These are phyloP conservation scores for Digitaria exilis DNA, from an alignment of 202 grass and related monocot species.

Conservation along the genomic window DNA sequence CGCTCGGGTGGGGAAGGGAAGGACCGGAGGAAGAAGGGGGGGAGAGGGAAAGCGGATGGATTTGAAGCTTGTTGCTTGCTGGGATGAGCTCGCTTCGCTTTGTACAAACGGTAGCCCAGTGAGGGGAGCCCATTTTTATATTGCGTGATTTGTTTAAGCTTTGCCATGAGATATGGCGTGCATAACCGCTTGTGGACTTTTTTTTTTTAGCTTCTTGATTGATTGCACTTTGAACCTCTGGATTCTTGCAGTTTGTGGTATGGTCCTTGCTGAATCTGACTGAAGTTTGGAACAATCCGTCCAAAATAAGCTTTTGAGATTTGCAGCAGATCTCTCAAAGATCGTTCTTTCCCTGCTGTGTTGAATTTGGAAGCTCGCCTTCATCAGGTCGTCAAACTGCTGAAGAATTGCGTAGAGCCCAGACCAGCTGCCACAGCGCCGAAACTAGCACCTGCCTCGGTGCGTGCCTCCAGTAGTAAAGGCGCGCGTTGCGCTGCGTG, in stretches of 20 bases:
- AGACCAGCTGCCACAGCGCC: too few relatives aligned
- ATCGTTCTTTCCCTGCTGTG: too few relatives aligned
- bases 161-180: constrained; percentile 14
- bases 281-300: too few relatives aligned
- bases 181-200: not conserved
- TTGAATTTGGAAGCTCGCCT: too few relatives aligned
- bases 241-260: not conserved
- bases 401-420: too few relatives aligned
- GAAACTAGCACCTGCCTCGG: too few relatives aligned
- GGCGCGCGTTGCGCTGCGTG: too few relatives aligned
- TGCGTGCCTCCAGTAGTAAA: too few relatives aligned
- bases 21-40: not conserved
- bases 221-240: not conserved
- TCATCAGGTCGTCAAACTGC: too few relatives aligned
- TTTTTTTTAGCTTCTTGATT: not conserved
- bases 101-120: not conserved
- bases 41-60: constrained; percentile 23
- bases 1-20: not conserved
- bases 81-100: constrained; percentile 31
- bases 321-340: too few relatives aligned
- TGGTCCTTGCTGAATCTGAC: too few relatives aligned
- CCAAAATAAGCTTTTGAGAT: too few relatives aligned
- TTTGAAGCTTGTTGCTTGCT: constrained; percentile 45
- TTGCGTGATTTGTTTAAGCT: constrained; percentile 36
- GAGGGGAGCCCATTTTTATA: not conserved